phyloP scores from a whole-genome alignment of 805 yeast genomes.

The Kregervanrija fluxuum region DNA sequence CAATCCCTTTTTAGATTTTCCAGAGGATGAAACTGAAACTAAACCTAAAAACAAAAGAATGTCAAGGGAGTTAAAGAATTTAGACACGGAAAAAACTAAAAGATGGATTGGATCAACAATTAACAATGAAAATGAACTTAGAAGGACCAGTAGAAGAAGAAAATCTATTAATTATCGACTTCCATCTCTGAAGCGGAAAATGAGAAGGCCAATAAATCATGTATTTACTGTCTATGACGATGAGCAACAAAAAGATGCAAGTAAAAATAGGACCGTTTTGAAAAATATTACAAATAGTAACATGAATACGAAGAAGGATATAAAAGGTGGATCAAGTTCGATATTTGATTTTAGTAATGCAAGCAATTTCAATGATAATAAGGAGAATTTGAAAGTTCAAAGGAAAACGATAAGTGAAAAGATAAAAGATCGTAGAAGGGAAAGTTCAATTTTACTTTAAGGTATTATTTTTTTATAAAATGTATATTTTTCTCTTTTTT shows the following conservation, averaged over 20 bases:
- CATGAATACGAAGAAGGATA: background rate
- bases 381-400: background rate
- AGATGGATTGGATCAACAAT: constrained; percentile 22
- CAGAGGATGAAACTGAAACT: constrained; percentile 1
- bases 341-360: too few species aligned
- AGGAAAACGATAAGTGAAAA: background rate
- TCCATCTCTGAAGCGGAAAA: constrained; percentile 59
- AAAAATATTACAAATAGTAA: constrained; percentile 6
- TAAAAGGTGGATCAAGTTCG: background rate
- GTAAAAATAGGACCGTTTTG: background rate
- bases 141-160: constrained; percentile 34
- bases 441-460: too few species aligned
- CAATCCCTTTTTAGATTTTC: constrained; percentile 1
- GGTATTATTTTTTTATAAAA: too few species aligned
- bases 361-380: too few species aligned
- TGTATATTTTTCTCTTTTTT: too few species aligned
- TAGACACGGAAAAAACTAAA: constrained; percentile 21
- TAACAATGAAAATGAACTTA: constrained; percentile 7
- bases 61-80: constrained; percentile 33
- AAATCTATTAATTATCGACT: constrained; percentile 58
- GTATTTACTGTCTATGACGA: constrained; percentile 3
- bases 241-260: constrained; percentile 12
- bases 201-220: constrained; percentile 58
- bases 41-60: constrained; percentile 9
- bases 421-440: too few species aligned